These are phyloP conservation scores for Thozetella sp. DNA, from an alignment of 495 filamentous ascomycete genomes.

Conservation along the genomic window DNA sequence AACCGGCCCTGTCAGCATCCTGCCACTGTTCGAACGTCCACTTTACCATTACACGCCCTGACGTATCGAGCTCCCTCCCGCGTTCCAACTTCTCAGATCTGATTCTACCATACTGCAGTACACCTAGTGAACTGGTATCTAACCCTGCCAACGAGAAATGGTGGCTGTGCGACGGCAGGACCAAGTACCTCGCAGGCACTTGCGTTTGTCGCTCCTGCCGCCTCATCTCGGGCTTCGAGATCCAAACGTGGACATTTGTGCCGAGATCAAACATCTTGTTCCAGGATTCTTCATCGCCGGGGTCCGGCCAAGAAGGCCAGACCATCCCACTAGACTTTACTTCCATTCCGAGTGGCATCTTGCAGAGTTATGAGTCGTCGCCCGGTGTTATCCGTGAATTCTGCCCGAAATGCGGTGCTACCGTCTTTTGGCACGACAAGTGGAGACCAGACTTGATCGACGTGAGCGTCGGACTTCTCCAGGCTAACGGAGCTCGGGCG, in stretches of 20 bases:
- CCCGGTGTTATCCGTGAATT: constrained; percentile 61
- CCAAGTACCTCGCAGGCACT: constrained; percentile 63
- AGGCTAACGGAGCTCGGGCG: constrained; percentile 52
- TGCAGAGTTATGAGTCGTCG: constrained; percentile 57
- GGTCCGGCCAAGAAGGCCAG: constrained; percentile 16
- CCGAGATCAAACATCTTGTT: constrained; percentile 62
- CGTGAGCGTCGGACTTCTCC: constrained; percentile 64
- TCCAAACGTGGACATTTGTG: constrained; percentile 70
- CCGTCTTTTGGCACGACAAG: constrained; percentile 65
- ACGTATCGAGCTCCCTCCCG: constrained; percentile 19
- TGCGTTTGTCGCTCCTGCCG: constrained; percentile 69
- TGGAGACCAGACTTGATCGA: constrained; percentile 62
- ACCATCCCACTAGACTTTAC: constrained; percentile 41
- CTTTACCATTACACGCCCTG: constrained; percentile 42
- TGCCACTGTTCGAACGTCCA: constrained; percentile 41
- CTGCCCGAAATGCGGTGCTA: constrained; percentile 65
- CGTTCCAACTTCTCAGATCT: constrained; percentile 33
- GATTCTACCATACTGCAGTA: constrained; percentile 23
- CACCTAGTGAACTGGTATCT: constrained; percentile 42
- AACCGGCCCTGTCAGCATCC: constrained; percentile 21
- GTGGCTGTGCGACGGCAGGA: constrained; percentile 32
- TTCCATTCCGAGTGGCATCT: constrained; percentile 30
- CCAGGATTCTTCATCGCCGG: constrained; percentile 8
- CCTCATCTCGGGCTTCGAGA: constrained; percentile 62
- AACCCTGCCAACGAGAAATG: constrained; percentile 34